Conservation (phyloP, 805 yeast species). For the Jamesozyma gamospora region DNA sequence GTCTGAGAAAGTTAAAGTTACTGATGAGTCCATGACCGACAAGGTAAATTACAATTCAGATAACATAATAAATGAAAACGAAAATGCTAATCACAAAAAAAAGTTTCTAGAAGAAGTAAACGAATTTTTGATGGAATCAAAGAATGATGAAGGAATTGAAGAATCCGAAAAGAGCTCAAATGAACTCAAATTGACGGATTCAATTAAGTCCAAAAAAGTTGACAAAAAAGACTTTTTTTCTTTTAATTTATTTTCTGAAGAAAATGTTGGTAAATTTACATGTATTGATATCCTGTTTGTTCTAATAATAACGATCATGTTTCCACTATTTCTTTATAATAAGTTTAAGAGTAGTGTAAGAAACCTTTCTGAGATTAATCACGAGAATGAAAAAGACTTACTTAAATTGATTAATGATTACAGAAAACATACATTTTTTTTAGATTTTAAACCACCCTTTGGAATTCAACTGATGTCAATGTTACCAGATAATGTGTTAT, state of each 20-base stretch:
- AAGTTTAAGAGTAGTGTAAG: neutral
- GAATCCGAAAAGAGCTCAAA: too few species aligned
- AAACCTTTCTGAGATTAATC: neutral
- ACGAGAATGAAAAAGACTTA: slow-evolving; percentile 5
- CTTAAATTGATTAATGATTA: slow-evolving; percentile 5
- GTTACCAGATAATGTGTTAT: slow-evolving; percentile 3
- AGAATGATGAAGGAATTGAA: too few species aligned
- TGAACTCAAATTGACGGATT: too few species aligned
- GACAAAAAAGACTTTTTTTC: slow-evolving; percentile 5
- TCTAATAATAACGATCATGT: neutral
- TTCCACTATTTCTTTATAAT: neutral
- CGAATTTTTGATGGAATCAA: too few species aligned
- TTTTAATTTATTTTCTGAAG: slow-evolving; percentile 6
- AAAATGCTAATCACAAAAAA: too few species aligned
- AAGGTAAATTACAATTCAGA: too few species aligned
- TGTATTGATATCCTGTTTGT: slow-evolving; percentile 6
- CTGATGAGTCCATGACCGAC: too few species aligned
- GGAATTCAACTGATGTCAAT: slow-evolving; percentile 18
- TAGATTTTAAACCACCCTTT: slow-evolving; percentile 15
- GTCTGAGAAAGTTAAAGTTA: too few species aligned
- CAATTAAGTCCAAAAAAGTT: neutral
- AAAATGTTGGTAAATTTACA: slow-evolving; percentile 7
- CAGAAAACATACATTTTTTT: slow-evolving; percentile 10
- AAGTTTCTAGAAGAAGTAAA: too few species aligned
- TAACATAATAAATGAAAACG: too few species aligned